Evolutionary conservation across 768 basidiomycete genomes (phyloP), one percentile per base, ranked within the genome.

Genomic region (Suillus brevipes): DNA sequence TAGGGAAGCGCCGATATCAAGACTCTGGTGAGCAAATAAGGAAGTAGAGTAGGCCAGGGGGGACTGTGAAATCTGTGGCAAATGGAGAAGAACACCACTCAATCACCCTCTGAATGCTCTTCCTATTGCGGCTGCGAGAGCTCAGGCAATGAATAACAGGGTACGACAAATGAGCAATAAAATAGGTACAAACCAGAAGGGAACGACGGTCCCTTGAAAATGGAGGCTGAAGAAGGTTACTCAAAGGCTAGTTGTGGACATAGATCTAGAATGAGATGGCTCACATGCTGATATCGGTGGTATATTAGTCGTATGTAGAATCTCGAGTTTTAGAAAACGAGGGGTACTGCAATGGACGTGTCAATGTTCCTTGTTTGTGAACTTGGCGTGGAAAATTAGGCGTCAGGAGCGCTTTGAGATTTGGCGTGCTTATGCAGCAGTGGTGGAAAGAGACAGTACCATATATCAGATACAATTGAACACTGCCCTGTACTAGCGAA

Each of bases 181-280:
- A 13, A n/a, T 12, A 12, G 25, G 50, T 52, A 55, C 28, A 55
- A 34, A 14, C 55, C 55, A 36, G 34, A 56, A 36, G 13, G 13
- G 55, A 56, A 37, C n/a, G n/a, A 37, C 13, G n/a, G 36, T 56
- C 6, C 55, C 55, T 56, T 56, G 31, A 56, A 36, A 56, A 37
- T 37, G 55, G 55, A 56, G 37, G n/a, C 55, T 56, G 36, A 56
- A 36, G n/a, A 36, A 37, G 55, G 34, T 56, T 56, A 37, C 55
- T 55, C 28, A 31, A 28, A 28, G 52, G 28, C 31, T 34, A 2
- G 31, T 20, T 20, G 31, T 53, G 1, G 52, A 34, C 18, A 34
- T 53, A 20, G 53, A 55, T 55, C 10, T 12, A 12, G 10, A 34
- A 34, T 5, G 53, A 55, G 18, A 55, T 55, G 31, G 18, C 10